phyloP scores from a whole-genome alignment of 257 asterid genomes.

The Paraleonurus japonicus region DNA sequence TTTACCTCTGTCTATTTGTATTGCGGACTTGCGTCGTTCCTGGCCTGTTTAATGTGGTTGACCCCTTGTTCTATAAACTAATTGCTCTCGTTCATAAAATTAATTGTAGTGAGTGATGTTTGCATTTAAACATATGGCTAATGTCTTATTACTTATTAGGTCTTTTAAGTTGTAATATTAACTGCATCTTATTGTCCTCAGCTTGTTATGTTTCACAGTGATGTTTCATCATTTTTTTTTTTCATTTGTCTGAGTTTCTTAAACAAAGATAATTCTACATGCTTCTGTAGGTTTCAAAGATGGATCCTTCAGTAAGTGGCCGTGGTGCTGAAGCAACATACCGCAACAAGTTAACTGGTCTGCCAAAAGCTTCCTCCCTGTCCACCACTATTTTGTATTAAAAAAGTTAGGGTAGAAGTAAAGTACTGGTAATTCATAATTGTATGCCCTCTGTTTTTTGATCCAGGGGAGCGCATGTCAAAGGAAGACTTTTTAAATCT shows the following conservation, averaged over 20 bases:
- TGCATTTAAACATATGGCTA: not conserved
- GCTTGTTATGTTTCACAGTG: conserved; percentile 7
- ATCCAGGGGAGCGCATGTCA: conserved; percentile 76
- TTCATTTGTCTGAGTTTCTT: conserved; percentile 17
- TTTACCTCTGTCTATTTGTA: not conserved
- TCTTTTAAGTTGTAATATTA: not conserved
- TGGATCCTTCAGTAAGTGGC: conserved; percentile 85
- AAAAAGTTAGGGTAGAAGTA: not conserved
- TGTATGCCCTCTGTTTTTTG: conserved; percentile 23
- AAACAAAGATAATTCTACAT: not conserved
- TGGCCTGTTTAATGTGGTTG: conserved; percentile 9
- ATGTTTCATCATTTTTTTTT: not conserved
- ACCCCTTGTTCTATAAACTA: not conserved
- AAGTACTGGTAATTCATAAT: not conserved
- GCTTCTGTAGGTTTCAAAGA: conserved; percentile 56
- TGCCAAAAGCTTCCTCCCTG: conserved; percentile 1
- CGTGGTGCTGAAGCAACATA: conserved; percentile 72
- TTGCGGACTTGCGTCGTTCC: not conserved
- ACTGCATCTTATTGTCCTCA: conserved; percentile 12
- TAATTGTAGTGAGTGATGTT: not conserved
- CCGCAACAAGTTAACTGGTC: conserved; percentile 85
- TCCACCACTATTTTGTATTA: conserved; percentile 6
- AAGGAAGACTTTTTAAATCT: conserved; percentile 67
- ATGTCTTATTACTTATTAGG: conserved; percentile 2
- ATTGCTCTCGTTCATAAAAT: not conserved